Evolutionary conservation across 441 rosid species (phyloP).

Genomic region (Pelargonium citronellum): DNA sequence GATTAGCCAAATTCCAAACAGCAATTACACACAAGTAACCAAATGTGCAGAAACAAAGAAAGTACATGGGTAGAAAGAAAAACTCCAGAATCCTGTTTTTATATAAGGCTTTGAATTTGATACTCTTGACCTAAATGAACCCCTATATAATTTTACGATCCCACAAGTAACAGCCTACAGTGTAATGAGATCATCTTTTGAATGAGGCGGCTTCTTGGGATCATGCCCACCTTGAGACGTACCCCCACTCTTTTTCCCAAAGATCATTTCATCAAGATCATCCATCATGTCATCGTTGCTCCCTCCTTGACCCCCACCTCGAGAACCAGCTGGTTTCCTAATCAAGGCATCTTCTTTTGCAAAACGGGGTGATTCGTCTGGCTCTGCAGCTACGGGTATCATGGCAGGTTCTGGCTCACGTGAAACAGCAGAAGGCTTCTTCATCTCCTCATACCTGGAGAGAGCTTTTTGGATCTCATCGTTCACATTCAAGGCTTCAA

Average conservation of each 20-base stretch:
- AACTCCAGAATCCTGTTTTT: no score
- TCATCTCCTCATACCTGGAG: slow-evolving; percentile 57
- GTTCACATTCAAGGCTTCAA: slow-evolving; percentile 31
- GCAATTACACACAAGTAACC: no score
- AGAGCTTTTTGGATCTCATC: slow-evolving; percentile 72
- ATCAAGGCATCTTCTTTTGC: slow-evolving; percentile 58
- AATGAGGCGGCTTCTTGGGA: slow-evolving; percentile 43
- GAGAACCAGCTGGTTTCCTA: slow-evolving; percentile 53
- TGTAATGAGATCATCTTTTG: slow-evolving; percentile 65
- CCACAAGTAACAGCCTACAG: slow-evolving; percentile 23
- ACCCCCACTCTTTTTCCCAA: slow-evolving; percentile 54
- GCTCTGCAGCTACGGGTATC: slow-evolving; percentile 77
- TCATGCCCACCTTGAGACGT: slow-evolving; percentile 46
- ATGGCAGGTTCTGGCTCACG: slow-evolving; percentile 67
- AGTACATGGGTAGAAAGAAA: no score
- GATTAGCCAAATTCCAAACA: no score
- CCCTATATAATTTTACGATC: no score
- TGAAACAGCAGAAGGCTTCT: slow-evolving; percentile 43
- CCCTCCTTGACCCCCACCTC: slow-evolving; percentile 35
- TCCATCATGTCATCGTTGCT: slow-evolving; percentile 78
- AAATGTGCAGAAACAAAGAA: no score
- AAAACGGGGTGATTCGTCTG: slow-evolving; percentile 55
- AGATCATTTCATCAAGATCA: slow-evolving; percentile 92
- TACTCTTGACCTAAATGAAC: no score
- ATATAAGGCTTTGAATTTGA: no score